These are phyloP conservation scores for Clitopilus passeckerianus DNA, from an alignment of 768 basidiomycete species.

Conservation along the genomic window DNA sequence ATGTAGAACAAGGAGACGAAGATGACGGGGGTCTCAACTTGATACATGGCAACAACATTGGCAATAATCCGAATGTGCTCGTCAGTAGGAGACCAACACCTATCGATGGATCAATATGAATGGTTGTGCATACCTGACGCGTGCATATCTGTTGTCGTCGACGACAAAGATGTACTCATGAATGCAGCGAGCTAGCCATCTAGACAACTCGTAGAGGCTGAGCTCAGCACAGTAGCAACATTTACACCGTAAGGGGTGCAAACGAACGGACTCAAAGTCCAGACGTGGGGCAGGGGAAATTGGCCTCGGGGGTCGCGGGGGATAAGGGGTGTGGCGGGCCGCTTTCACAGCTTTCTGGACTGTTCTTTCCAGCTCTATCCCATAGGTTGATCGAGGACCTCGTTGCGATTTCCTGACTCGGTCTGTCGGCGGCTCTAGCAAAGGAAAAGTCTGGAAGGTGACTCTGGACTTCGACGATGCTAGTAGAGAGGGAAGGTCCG, in stretches of 20 bases:
- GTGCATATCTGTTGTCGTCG: background rate
- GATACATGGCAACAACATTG: conserved; percentile 1
- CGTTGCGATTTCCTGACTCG: no score
- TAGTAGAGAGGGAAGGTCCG: background rate
- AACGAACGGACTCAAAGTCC: background rate
- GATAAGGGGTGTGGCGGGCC: background rate
- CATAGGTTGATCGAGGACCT: background rate
- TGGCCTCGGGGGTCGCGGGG: background rate
- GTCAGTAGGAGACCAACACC: background rate
- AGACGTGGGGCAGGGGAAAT: background rate
- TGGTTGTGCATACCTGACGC: background rate
- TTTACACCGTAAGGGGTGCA: background rate
- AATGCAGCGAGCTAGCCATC: background rate
- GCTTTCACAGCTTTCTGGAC: background rate
- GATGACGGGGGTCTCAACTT: conserved; percentile 22
- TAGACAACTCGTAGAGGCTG: background rate
- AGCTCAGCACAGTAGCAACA: background rate
- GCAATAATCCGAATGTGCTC: conserved; percentile 3
- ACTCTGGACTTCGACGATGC: no score
- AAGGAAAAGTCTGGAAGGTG: no score
- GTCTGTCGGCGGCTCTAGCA: no score
- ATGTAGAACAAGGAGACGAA: conserved; percentile 59
- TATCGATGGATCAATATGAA: background rate
- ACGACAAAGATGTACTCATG: background rate
- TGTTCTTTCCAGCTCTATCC: background rate